These are phyloP conservation scores for Aspergillus sojae DNA, from an alignment of 2,329 filamentous ascomycete genomes.

Conservation along the genomic window DNA sequence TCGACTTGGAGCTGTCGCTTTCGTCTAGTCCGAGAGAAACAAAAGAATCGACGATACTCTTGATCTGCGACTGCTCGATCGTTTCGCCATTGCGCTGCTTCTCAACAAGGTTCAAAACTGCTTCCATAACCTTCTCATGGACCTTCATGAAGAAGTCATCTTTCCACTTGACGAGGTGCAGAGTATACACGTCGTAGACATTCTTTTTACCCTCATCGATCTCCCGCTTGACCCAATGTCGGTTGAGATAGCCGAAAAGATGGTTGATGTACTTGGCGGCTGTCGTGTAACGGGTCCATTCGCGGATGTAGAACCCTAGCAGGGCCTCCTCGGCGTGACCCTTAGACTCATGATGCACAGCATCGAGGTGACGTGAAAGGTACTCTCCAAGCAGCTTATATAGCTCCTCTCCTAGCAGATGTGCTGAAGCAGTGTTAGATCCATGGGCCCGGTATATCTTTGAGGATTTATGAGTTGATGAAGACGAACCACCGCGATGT, in stretches of 20 bases:
- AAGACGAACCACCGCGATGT: slow-evolving; percentile 70
- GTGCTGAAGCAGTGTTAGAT: slow-evolving; percentile 60
- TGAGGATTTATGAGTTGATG: neutral
- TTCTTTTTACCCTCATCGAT: slow-evolving; percentile 99
- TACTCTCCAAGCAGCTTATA: slow-evolving; percentile 91
- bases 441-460: neutral
- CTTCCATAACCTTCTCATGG: slow-evolving; percentile 87
- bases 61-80: slow-evolving; percentile 95
- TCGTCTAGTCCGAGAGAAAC: slow-evolving; percentile 94
- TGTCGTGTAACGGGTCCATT: slow-evolving; percentile 94
- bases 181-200: slow-evolving; percentile 95
- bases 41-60: slow-evolving; percentile 94
- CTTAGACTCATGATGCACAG: slow-evolving; percentile 71
- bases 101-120: slow-evolving; percentile 91
- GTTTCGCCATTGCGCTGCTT: slow-evolving; percentile 97
- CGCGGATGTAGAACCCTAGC: slow-evolving; percentile 88
- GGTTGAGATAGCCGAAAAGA: slow-evolving; percentile 91
- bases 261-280: slow-evolving; percentile 98
- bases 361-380: slow-evolving; percentile 74
- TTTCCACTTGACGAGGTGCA: slow-evolving; percentile 95
- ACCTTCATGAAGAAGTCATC: slow-evolving; percentile 85
- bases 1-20: slow-evolving; percentile 88
- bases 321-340: slow-evolving; percentile 87
- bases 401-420: slow-evolving; percentile 91
- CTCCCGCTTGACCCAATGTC: slow-evolving; percentile 98